phyloP scores from a whole-genome alignment of 305 asterid species.

The Fraxinus nigra region DNA sequence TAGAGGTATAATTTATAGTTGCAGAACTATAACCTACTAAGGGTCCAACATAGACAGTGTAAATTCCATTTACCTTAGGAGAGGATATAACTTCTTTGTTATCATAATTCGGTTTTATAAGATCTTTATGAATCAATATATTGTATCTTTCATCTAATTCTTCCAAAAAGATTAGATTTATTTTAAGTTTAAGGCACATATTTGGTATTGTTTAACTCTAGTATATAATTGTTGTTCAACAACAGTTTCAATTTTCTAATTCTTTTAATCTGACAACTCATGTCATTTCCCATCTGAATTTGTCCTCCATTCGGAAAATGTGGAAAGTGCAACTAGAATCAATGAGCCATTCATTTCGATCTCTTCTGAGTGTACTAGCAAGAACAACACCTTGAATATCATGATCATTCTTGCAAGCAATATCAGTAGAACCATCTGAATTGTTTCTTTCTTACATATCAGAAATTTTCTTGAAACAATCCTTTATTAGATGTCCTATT shows the following conservation, averaged over 20 bases:
- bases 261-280: background rate
- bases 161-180: too few species aligned
- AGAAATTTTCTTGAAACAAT: background rate
- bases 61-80: background rate
- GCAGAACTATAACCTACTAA: background rate
- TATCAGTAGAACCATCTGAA: background rate
- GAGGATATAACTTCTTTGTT: too few species aligned
- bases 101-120: background rate
- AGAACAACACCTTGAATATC: background rate
- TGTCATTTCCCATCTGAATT: too few species aligned
- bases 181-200: background rate
- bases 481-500: background rate
- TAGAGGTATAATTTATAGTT: background rate
- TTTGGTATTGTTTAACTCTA: background rate
- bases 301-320: background rate
- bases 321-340: too few species aligned
- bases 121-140: too few species aligned
- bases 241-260: too few species aligned
- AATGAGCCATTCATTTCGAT: background rate
- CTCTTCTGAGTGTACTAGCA: background rate
- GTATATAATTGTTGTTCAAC: too few species aligned
- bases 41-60: background rate
- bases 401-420: background rate
- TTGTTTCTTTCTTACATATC: background rate
- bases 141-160: background rate